Percentiles rank a stretch among this genome's conserved stretches.
Evolutionary conservation across 257 asterid genomes (phyloP).

Genomic region (Fraxinus pennsylvanica): DNA sequence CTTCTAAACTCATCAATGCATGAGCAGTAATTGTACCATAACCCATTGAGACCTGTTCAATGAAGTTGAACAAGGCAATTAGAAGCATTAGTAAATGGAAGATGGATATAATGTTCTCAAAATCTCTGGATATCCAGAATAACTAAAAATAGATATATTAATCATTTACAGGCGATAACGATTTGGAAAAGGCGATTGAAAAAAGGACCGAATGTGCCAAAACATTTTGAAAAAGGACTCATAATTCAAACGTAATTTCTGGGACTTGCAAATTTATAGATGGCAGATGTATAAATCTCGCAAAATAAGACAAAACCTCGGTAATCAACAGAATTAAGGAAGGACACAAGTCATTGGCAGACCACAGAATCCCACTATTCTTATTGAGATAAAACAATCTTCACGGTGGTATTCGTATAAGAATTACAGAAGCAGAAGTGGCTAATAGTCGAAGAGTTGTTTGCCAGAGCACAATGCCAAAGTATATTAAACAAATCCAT

Average conservation of each 20-base stretch:
- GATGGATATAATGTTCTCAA: background rate
- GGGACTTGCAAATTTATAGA: background rate
- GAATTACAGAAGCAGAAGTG: background rate
- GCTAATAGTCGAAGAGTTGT: background rate
- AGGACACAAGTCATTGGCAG: background rate
- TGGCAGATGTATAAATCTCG: background rate
- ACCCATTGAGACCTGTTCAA: slow-evolving; percentile 85
- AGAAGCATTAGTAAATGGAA: slow-evolving; percentile 9
- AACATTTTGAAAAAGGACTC: background rate
- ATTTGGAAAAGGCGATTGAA: background rate
- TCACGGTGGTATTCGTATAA: background rate
- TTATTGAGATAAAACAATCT: background rate
- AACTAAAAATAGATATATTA: background rate
- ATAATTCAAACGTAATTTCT: background rate
- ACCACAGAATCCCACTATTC: background rate
- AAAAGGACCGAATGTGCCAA: slow-evolving; percentile 1
- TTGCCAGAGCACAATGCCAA: background rate
- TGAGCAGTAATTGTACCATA: slow-evolving; percentile 81
- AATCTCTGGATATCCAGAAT: slow-evolving; percentile 6
- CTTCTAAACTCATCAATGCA: slow-evolving; percentile 87
- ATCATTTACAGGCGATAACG: background rate
- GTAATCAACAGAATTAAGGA: background rate
- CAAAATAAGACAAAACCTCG: background rate
- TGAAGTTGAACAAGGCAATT: slow-evolving; percentile 28
- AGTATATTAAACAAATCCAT: background rate